These are phyloP conservation scores for Phaeosphaeriaceae sp. DNA, from an alignment of 2,329 filamentous ascomycete species.

Conservation along the genomic window DNA sequence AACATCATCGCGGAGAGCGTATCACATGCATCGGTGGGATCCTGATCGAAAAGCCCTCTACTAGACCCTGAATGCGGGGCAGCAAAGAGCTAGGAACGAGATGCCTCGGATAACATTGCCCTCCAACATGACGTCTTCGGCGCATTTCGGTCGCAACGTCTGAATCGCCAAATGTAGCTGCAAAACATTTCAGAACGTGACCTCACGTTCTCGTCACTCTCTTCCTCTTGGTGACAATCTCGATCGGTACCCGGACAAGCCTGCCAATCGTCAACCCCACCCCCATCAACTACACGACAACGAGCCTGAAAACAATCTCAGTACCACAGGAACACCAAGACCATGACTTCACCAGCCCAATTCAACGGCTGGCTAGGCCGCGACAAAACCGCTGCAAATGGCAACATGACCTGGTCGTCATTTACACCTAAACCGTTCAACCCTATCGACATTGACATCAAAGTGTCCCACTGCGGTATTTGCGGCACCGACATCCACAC, in stretches of 20 bases:
- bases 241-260: neutral
- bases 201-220: neutral
- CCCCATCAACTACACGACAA: neutral
- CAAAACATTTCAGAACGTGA: neutral
- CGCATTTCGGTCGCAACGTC: conserved; percentile 10
- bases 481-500: conserved; percentile 50
- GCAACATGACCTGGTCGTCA: conserved; percentile 63
- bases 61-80: conserved; percentile 3
- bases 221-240: neutral
- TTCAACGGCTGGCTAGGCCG: conserved; percentile 67
- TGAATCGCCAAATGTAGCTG: conserved; percentile 1
- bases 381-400: conserved; percentile 56
- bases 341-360: conserved; percentile 49
- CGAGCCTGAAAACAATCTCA: neutral
- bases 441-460: conserved; percentile 44
- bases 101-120: conserved; percentile 23
- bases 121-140: conserved; percentile 13
- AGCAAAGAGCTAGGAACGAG: conserved; percentile 2
- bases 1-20: no score
- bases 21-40: no score
- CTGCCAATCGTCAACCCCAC: no score
- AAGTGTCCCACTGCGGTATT: conserved; percentile 42
- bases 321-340: neutral
- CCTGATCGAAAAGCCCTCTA: no score
- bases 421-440: conserved; percentile 53